Conservation (phyloP, 2,329 filamentous ascomycete species). For the Pochonia chlamydosporia region DNA sequence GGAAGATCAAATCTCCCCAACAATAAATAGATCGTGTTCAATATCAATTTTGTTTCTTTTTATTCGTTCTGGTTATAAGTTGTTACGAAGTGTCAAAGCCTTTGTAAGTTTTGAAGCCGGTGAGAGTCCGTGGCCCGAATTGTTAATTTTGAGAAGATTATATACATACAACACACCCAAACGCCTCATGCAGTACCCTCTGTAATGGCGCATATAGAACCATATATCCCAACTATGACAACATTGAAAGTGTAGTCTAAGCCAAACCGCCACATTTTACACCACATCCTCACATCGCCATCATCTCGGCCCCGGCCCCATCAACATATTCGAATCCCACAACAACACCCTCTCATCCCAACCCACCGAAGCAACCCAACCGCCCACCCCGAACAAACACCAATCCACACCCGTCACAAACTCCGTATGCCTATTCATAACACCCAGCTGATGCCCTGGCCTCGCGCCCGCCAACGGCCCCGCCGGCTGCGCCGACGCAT, state of each 20-base stretch:
- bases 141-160: not conserved
- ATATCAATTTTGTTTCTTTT: not conserved
- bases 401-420: constrained; percentile 96
- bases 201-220: not conserved
- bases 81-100: not conserved
- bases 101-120: not conserved
- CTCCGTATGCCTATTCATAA: constrained; percentile 92
- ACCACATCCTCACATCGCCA: too few species aligned
- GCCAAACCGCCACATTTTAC: not conserved
- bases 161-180: not conserved
- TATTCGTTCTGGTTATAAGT: not conserved
- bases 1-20: constrained; percentile 5
- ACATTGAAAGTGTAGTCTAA: too few species aligned
- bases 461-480: constrained; percentile 30
- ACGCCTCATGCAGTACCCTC: not conserved
- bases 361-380: constrained; percentile 89
- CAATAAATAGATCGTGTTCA: not conserved
- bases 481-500: constrained; percentile 47
- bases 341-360: constrained; percentile 91
- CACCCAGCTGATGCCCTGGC: constrained; percentile 66
- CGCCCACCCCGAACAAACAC: constrained; percentile 92
- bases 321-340: constrained; percentile 72
- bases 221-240: not conserved
- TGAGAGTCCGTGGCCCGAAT: not conserved
- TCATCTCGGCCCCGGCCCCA: constrained; percentile 17